These are phyloP conservation scores for Tetradesmus lagerheimii DNA, from an alignment of 139 green algal genomes.

Conservation along the genomic window DNA sequence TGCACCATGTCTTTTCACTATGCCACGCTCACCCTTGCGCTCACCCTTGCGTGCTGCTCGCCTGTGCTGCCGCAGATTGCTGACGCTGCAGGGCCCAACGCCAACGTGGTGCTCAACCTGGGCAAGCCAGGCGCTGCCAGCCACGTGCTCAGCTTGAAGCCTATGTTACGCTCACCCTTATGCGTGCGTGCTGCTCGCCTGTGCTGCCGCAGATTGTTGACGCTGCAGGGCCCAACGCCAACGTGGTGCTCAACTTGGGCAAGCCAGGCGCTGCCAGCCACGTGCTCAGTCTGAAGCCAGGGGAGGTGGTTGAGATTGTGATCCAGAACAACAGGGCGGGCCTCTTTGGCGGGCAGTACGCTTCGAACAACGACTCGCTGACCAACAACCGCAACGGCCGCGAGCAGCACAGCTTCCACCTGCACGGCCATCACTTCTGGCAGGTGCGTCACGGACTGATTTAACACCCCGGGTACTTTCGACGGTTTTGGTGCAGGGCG, in stretches of 20 bases:
- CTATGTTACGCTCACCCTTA: no score
- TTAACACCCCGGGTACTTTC: no score
- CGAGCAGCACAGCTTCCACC: constrained; percentile 81
- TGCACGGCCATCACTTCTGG: constrained; percentile 68
- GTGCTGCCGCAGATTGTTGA: constrained; percentile 3
- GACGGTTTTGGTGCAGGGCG: no score
- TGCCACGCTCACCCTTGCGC: neutral
- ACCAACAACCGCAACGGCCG: constrained; percentile 53
- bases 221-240: neutral
- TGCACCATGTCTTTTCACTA: no score
- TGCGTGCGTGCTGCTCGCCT: neutral
- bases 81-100: neutral
- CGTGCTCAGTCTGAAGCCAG: neutral
- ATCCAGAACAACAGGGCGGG: constrained; percentile 47
- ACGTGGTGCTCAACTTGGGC: neutral
- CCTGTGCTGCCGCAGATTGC: neutral
- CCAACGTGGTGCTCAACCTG: neutral
- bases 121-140: constrained; percentile 19
- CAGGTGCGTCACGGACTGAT: constrained; percentile 2
- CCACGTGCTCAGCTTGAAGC: constrained; percentile 1
- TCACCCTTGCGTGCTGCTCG: neutral
- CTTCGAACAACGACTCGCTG: neutral
- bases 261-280: constrained; percentile 29
- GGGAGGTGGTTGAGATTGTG: constrained; percentile 41
- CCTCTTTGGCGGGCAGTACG: constrained; percentile 38